These are phyloP conservation scores for Apophysomyces sp. DNA, from an alignment of 371 early-diverging fungal genomes.

Conservation along the genomic window DNA sequence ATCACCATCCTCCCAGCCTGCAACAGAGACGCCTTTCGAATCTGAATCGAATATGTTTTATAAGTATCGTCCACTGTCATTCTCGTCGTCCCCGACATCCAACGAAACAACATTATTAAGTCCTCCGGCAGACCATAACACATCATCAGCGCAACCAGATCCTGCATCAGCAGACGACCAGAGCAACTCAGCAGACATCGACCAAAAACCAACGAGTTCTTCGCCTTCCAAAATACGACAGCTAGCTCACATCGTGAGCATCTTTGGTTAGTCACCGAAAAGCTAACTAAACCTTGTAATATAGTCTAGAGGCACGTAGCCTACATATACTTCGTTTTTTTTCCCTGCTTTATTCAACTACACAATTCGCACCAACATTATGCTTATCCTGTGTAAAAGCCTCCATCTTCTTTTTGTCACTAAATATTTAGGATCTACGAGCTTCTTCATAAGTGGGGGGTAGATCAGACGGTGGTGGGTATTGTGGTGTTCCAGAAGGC, in stretches of 20 bases:
- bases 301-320: too few species aligned
- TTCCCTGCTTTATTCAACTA: too few species aligned
- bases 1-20: not conserved
- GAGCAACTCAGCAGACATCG: conserved; percentile 6
- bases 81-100: not conserved
- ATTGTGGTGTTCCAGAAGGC: not conserved
- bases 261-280: conserved; percentile 42
- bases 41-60: not conserved
- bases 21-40: not conserved
- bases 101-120: not conserved
- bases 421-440: not conserved
- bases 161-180: not conserved
- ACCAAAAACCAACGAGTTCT: not conserved
- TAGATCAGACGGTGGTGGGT: not conserved
- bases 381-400: too few species aligned
- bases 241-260: conserved; percentile 42
- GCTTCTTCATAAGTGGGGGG: not conserved
- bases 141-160: not conserved
- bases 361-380: too few species aligned
- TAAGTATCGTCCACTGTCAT: not conserved
- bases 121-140: not conserved
- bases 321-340: too few species aligned
- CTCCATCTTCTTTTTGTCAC: too few species aligned
- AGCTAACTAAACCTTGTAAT: too few species aligned
- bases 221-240: conserved; percentile 17